phyloP scores from a whole-genome alignment of 1,284 basidiomycete species.

The Quambalaria eucalypti region DNA sequence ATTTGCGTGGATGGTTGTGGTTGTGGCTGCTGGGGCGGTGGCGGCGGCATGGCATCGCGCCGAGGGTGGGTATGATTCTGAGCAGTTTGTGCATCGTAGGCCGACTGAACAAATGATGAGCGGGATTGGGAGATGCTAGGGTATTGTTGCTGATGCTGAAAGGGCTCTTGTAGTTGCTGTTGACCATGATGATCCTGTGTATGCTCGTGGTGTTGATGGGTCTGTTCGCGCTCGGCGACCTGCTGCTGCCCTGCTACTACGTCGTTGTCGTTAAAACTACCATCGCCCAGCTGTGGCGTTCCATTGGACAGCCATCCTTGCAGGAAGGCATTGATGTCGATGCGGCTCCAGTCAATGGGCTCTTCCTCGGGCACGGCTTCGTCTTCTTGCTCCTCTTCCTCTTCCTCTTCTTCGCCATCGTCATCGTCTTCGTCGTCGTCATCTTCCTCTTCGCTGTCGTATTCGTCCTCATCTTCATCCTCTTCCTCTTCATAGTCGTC shows the following conservation, averaged over 20 bases:
- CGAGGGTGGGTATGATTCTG: neutral
- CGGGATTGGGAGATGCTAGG: too few species aligned
- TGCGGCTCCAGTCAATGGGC: neutral
- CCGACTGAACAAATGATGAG: too few species aligned
- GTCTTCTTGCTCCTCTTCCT: neutral
- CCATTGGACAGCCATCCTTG: neutral
- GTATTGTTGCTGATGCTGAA: neutral
- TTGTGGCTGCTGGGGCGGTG: too few species aligned
- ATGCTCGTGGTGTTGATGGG: neutral
- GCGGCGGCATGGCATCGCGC: too few species aligned
- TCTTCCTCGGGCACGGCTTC: neutral
- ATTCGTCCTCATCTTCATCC: too few species aligned
- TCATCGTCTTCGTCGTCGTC: too few species aligned
- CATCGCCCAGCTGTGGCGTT: too few species aligned
- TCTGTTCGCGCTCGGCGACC: neutral
- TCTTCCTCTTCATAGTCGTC: too few species aligned
- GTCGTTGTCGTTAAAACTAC: neutral
- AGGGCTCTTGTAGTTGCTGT: neutral
- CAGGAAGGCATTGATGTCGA: neutral
- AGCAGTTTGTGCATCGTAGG: too few species aligned
- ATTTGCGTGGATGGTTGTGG: too few species aligned
- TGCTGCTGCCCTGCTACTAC: neutral
- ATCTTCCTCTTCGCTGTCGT: too few species aligned
- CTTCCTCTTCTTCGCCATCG: neutral
- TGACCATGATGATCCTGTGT: neutral